Base-by-base conservation (phyloP, 176 grass and related monocot species). In the Lolium rigidum region DNA sequence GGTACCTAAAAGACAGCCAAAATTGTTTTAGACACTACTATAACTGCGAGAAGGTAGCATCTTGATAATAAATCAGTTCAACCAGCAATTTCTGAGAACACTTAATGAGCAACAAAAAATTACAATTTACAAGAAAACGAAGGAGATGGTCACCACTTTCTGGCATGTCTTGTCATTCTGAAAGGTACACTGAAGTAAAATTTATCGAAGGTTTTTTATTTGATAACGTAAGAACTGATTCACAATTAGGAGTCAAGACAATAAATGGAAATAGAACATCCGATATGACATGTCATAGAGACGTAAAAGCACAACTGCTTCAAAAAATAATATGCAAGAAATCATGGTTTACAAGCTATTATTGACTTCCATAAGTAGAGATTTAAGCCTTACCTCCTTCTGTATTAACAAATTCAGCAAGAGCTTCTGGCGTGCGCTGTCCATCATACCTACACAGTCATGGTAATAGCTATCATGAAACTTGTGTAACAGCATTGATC, bases 401-500 rank as follows among this genome's bases (percentile, higher is more conserved):
- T 76, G 83, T 84, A 78, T 98, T 98, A 91, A 95, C 84, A 87
- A 78, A 98, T 68, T 98, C 95, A 67, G 88, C 77, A 89, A 98
- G 95, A 10, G 89, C 83, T 88, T 98, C 95, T 67, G 86, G 74
- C 4, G 89, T 89, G 80, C 91, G 89, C 64, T 87, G 37, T 63
- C 95, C 95, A 81, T 98, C 95, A 84, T 95, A 98, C 90, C 95
- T 98, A 55, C 80, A 87, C 12, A 80, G 55, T 16, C 25, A 9
- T 20, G 51, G 9, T 18, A 2, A 88, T 49, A 67, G 44, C 81
- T 61, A 81, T 73, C 49, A 64, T 52, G 0, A 47, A 61, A 69
- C 70, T 17, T 81, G 10, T 16, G 5, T 52, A 59, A 69, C 2
- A 20, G 14, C 69, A 2, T 57, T 70, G 52, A 17, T 15, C 43